phyloP scores from a whole-genome alignment of 495 filamentous ascomycete genomes.

The Tuber indicum region DNA sequence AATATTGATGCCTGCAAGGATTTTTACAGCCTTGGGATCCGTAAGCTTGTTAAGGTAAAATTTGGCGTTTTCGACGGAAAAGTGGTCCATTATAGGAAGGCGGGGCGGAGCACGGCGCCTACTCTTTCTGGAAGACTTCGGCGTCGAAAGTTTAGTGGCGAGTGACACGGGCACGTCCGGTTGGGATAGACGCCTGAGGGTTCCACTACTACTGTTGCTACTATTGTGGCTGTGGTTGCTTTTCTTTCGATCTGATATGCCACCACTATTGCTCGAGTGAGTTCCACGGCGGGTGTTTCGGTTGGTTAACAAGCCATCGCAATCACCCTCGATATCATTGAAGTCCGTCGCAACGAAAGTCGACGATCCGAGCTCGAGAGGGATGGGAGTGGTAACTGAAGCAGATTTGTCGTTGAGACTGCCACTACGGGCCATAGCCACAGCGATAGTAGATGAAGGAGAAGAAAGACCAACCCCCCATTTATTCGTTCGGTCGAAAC shows the following conservation, averaged over 20 bases:
- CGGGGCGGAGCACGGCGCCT: background rate
- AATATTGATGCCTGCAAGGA: slow-evolving; percentile 24
- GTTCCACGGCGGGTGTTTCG: slow-evolving; percentile 17
- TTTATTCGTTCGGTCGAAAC: slow-evolving; percentile 26
- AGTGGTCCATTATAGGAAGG: background rate
- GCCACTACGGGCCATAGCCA: slow-evolving; percentile 15
- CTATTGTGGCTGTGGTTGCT: slow-evolving; percentile 6
- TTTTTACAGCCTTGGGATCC: slow-evolving; percentile 21
- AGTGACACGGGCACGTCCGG: background rate
- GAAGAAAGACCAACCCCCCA: slow-evolving; percentile 1
- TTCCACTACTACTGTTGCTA: slow-evolving; percentile 14
- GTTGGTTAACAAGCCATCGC: slow-evolving; percentile 3
- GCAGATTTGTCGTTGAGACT: slow-evolving; percentile 23
- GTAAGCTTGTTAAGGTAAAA: slow-evolving; percentile 17
- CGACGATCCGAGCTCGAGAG: background rate
- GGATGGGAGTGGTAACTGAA: slow-evolving; percentile 9
- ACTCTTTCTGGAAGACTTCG: slow-evolving; percentile 20
- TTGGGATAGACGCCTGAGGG: slow-evolving; percentile 8
- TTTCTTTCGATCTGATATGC: slow-evolving; percentile 9
- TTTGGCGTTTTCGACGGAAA: background rate
- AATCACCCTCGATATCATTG: background rate
- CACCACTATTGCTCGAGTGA: slow-evolving; percentile 13
- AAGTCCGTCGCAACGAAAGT: background rate
- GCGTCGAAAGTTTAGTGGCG: background rate
- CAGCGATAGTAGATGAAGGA: background rate